Evolutionary conservation across 371 early-diverging fungal species (phyloP), one percentile per base, ranked within the genome.

Genomic region (Mucor indicus): DNA sequence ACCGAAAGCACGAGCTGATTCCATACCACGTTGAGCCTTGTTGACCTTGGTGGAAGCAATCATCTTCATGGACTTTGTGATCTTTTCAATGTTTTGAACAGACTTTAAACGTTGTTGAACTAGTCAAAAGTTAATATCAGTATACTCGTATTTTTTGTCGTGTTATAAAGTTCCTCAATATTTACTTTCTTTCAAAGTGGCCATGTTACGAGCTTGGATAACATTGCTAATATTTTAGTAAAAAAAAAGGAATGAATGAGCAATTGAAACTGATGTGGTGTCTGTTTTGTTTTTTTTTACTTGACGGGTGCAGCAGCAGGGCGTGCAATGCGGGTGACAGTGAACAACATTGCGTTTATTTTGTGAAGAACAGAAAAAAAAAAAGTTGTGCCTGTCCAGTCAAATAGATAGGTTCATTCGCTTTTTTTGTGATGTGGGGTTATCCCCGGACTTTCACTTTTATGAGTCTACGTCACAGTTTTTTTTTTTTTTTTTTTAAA

Each of bases 31-130:
- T 81, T 96, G 96, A 36, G 98, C 96, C 77, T 91, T 90, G 64
- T 77, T 70, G 67, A 96, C 89, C 85, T 98, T 98, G 77, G 98
- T 98, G 37, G 98, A 95, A 50, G 98, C 98, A 96, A 98, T 98
- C 97, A 98, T 97, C 84, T 98, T 98, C 96, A 97, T 96, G 50
- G 98, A 98, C 79, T 96, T 95, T 50, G 98, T 98, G 75, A 98
- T 97, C 83, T 98, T 98, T 66, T 88, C 92, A 77, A 96, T 98
- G 87, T 93, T 96, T 62, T 86, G 83, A 57, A 98, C 87, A 57
- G 98, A 93, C 84, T 96, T 95, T 73, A 96, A 78, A 61, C 98
- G 96, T 57, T 88, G 72, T 70, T 93, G 93, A 77, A 96, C 95
- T 95, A 68, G n/a, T n/a, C 35, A 35, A 15, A 30, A 19, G 39